These are phyloP conservation scores for Magnusiomyces suaveolens DNA, from an alignment of 1,139 yeast species.

Conservation along the genomic window DNA sequence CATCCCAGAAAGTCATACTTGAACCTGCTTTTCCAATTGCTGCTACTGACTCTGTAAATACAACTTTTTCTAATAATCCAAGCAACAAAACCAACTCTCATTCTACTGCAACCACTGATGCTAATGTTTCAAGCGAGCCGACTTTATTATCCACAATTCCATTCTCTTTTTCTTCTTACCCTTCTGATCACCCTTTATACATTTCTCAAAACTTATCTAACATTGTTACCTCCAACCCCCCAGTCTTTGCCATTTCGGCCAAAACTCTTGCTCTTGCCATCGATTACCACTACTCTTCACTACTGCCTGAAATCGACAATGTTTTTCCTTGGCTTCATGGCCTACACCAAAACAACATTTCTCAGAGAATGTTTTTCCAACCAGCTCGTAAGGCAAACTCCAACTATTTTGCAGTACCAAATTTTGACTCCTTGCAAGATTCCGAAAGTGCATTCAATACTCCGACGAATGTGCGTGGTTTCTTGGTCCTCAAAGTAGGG, in stretches of 20 bases:
- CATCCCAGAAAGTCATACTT: no score
- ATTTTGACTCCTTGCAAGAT: slow-evolving; percentile 8
- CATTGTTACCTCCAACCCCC: slow-evolving; percentile 12
- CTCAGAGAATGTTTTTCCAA: slow-evolving; percentile 29
- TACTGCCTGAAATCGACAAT: slow-evolving; percentile 54
- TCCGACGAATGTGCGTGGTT: slow-evolving; percentile 24
- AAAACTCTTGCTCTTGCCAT: slow-evolving; percentile 25
- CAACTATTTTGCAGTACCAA: slow-evolving; percentile 5
- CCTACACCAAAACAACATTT: slow-evolving; percentile 27
- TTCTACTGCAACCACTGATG: no score
- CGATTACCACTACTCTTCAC: slow-evolving; percentile 31
- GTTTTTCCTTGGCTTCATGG: slow-evolving; percentile 95
- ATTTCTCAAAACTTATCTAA: slow-evolving; percentile 1
- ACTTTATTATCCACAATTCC: not conserved
- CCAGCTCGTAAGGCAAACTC: slow-evolving; percentile 15
- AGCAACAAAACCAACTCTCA: no score
- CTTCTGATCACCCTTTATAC: slow-evolving; percentile 9
- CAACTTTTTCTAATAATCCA: no score
- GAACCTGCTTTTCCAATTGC: no score
- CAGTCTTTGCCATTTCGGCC: slow-evolving; percentile 24
- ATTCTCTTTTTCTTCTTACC: not conserved
- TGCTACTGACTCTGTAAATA: no score
- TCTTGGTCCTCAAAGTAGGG: slow-evolving; percentile 33
- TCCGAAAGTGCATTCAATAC: slow-evolving; percentile 9
- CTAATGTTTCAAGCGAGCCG: no score